Base-by-base conservation (phyloP, 768 basidiomycete genomes). In the Trametopsis cervina region DNA sequence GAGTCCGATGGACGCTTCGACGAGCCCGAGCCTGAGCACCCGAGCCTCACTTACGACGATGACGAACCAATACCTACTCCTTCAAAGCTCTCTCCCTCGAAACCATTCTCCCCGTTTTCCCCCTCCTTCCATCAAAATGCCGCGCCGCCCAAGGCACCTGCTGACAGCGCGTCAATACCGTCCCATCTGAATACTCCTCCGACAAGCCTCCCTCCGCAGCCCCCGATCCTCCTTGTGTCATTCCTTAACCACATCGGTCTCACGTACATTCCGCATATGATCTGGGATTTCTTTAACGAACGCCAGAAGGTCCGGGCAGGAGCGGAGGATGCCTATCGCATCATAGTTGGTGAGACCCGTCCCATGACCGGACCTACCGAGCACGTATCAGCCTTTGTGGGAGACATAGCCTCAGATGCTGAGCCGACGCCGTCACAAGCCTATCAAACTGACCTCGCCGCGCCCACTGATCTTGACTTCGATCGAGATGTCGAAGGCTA, bases 211-310 rank as follows among this genome's bases (percentile, higher is more conserved):
- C 87, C 90, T 2, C 68, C 76, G 0, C 81, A 83, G 33, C 89
- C 95, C 1, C 85, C 95, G 1, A 69, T 97, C 45, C 75, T 90
- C 21, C 73, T 91, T 37, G 79, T 91, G 24, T 73, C 81, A 11
- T 90, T 82, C 63, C 73, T 75, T 33, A 80, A 91, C 58, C 75
- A 83, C 55, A 73, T 95, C 44, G 93, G 93, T 5, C 76, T 94
- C 60, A 76, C 74, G 23, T 87, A 89, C 59, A 81, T 95, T 48
- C 93, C 93, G 11, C 67, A 77, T 56, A 94, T 95, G 91, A 77
- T 95, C 40, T 85, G 81, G 80, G 88, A 82, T 54, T 92, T 92
- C 66, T 97, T 96, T 71, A 93, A 91, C 62, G 83, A 88, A 61
- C 81, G 92, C 6, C 69, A 80, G 40, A 81, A 86, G 59, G 90